These are phyloP conservation scores for Rutstroemia sp. DNA, from an alignment of 2,329 filamentous ascomycete genomes.

Conservation along the genomic window DNA sequence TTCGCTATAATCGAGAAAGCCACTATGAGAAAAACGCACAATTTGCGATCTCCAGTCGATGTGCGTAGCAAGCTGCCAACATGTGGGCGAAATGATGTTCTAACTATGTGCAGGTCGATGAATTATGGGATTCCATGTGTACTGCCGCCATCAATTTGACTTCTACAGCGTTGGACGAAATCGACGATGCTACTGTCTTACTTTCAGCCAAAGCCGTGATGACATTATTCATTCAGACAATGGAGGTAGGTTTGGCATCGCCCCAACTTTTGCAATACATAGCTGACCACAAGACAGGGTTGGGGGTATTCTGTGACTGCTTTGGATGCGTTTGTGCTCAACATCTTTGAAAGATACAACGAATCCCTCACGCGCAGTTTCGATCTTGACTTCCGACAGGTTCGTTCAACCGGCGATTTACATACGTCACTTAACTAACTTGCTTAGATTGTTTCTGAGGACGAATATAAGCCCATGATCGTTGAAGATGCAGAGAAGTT, in stretches of 20 bases:
- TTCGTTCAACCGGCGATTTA: constrained; percentile 29
- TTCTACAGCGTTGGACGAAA: constrained; percentile 65
- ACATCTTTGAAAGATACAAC: constrained; percentile 81
- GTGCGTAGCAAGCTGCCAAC: constrained; percentile 40
- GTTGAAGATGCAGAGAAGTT: constrained; percentile 88
- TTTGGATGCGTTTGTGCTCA: constrained; percentile 80
- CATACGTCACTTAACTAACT: constrained; percentile 10
- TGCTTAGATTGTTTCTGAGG: constrained; percentile 66
- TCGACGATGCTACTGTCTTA: constrained; percentile 83
- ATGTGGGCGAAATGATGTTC: not conserved
- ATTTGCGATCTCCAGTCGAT: constrained; percentile 74
- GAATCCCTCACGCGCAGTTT: constrained; percentile 85
- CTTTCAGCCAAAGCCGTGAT: constrained; percentile 94
- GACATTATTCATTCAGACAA: constrained; percentile 92
- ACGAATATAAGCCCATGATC: constrained; percentile 99
- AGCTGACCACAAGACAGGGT: constrained; percentile 43
- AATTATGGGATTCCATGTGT: constrained; percentile 98
- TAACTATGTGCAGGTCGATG: constrained; percentile 64
- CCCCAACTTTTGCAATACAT: not conserved
- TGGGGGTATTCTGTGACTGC: constrained; percentile 82
- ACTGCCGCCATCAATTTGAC: constrained; percentile 78
- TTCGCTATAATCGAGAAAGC: constrained; percentile 96
- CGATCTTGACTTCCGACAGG: constrained; percentile 92
- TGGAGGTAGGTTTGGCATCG: constrained; percentile 60
- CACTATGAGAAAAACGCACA: constrained; percentile 80